A percentile compares a stretch with the other conserved stretches of the same genome.
phyloP scores from a whole-genome alignment of 164 flowering plant species.

The Sextonia rubra region DNA sequence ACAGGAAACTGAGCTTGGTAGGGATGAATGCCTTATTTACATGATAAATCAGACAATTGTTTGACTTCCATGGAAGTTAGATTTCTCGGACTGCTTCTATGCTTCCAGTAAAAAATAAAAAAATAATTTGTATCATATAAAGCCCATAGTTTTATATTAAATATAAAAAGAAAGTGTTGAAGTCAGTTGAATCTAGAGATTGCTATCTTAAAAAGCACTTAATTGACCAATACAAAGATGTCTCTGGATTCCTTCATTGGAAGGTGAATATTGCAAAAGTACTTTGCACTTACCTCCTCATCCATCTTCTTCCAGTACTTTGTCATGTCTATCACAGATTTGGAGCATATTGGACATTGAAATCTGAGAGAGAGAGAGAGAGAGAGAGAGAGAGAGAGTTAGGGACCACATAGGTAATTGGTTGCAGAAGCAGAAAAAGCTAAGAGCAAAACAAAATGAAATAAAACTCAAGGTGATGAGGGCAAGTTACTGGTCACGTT shows the following conservation, averaged over 20 bases:
- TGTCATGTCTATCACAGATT: constrained; percentile 80
- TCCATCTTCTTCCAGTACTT: constrained; percentile 70
- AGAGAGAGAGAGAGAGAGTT: not conserved
- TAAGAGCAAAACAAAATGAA: not conserved
- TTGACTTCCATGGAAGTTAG: not conserved
- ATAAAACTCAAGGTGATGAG: not conserved
- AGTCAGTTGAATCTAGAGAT: too few species aligned
- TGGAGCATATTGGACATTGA: constrained; percentile 90
- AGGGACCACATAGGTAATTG: not conserved
- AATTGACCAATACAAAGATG: not conserved
- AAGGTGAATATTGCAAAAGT: not conserved
- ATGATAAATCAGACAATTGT: not conserved
- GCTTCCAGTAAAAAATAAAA: not conserved
- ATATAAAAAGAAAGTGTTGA: too few species aligned
- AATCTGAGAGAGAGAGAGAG: constrained; percentile 38
- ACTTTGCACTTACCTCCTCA: constrained; percentile 58
- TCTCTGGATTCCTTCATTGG: not conserved
- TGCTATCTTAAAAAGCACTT: not conserved
- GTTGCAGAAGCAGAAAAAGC: not conserved
- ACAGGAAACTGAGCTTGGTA: not conserved
- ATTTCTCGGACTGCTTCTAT: not conserved
- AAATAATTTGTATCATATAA: too few species aligned
- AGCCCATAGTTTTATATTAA: not conserved
- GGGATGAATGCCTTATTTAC: not conserved
- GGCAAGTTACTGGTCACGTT: constrained; percentile 60